These are phyloP conservation scores for Keithomyces neogunnii DNA, from an alignment of 2,329 filamentous ascomycete genomes.

Conservation along the genomic window DNA sequence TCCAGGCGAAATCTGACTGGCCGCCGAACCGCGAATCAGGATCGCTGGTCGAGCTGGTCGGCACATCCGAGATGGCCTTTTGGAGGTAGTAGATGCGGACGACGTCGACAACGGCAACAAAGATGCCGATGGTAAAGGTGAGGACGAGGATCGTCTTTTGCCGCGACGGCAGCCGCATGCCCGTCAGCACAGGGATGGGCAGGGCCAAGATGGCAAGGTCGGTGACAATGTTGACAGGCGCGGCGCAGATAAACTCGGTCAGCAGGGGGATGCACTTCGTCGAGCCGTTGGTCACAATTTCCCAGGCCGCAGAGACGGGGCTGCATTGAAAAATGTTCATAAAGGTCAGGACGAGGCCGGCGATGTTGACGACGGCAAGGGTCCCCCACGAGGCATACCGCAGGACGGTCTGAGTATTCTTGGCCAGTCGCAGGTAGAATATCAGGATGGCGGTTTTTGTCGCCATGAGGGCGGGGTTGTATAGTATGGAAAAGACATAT, in stretches of 20 bases:
- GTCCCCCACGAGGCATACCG: conserved; percentile 76
- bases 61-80: conserved; percentile 47
- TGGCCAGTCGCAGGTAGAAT: conserved; percentile 79
- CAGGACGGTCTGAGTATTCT: conserved; percentile 67
- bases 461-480: conserved; percentile 83
- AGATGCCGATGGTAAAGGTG: conserved; percentile 80
- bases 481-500: conserved; percentile 57
- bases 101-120: conserved; percentile 82
- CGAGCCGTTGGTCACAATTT: conserved; percentile 22
- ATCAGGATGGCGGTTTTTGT: conserved; percentile 89
- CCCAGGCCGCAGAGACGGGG: conserved; percentile 65
- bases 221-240: conserved; percentile 86
- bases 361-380: conserved; percentile 67
- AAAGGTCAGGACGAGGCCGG: conserved; percentile 71
- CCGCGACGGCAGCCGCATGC: conserved; percentile 73
- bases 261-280: conserved; percentile 47
- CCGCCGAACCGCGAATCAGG: conserved; percentile 40
- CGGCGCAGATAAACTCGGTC: conserved; percentile 62
- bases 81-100: conserved; percentile 86
- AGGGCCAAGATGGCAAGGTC: conserved; percentile 81
- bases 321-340: conserved; percentile 82
- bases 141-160: conserved; percentile 84
- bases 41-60: conserved; percentile 26
- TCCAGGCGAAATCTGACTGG: conserved; percentile 54
- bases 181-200: conserved; percentile 79